A percentile compares a stretch with the other conserved stretches of the same genome.
These are phyloP conservation scores for Aspergillus sparsus DNA, from an alignment of 495 filamentous ascomycete species.

Conservation along the genomic window DNA sequence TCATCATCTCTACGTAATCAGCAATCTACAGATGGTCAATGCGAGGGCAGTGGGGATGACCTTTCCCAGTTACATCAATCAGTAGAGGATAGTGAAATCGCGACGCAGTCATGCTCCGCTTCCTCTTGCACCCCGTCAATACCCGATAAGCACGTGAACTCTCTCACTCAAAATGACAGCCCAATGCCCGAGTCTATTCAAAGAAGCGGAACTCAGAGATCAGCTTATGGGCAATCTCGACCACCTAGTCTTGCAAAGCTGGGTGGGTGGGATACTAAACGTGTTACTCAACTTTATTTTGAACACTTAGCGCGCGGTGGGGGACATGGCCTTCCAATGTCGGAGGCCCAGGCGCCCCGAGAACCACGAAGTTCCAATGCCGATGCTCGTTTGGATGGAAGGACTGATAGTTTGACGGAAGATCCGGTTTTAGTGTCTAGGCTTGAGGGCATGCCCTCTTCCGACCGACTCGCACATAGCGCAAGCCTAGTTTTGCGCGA, in stretches of 20 bases:
- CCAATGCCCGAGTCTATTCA: conserved; percentile 12
- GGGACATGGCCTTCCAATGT: conserved; percentile 26
- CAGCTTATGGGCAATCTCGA: conserved; percentile 24
- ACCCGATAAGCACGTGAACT: conserved; percentile 22
- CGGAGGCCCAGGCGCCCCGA: conserved; percentile 24
- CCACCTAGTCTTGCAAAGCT: conserved; percentile 50
- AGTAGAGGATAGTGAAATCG: conserved; percentile 28
- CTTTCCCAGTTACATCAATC: conserved; percentile 24
- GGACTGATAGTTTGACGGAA: conserved; percentile 35
- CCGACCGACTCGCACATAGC: conserved; percentile 30
- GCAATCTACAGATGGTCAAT: conserved; percentile 42
- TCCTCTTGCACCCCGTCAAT: conserved; percentile 37
- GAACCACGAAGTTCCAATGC: conserved; percentile 20
- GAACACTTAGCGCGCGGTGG: conserved; percentile 50
- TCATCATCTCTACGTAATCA: conserved; percentile 50
- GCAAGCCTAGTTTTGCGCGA: conserved; percentile 51
- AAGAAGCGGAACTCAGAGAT: conserved; percentile 7
- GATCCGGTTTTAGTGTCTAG: conserved; percentile 41
- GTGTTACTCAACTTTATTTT: conserved; percentile 55
- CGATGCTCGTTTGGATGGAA: conserved; percentile 22
- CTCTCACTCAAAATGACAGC: conserved; percentile 27
- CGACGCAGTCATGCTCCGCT: conserved; percentile 39
- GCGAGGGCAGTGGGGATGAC: conserved; percentile 39
- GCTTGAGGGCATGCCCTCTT: conserved; percentile 23
- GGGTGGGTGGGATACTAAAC: conserved; percentile 56